phyloP scores from a whole-genome alignment of 106 monocot genomes.

The Alisma plantagoaquatica region DNA sequence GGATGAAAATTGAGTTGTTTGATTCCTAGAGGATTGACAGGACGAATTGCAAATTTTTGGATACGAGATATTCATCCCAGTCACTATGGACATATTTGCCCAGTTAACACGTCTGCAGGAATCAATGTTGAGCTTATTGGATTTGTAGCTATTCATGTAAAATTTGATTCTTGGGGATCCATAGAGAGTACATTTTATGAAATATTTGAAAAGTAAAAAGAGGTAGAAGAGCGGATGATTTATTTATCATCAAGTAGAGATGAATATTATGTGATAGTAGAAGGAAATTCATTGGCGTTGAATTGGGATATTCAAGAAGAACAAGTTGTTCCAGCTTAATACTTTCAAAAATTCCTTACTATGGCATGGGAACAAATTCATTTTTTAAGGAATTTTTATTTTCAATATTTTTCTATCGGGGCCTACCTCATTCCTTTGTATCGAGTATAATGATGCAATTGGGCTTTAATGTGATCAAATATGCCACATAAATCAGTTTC shows the following conservation, averaged over 20 bases:
- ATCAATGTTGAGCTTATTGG: too few species aligned
- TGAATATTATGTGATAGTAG: too few species aligned
- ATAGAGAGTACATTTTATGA: conserved; percentile 3
- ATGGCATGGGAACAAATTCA: conserved; percentile 7
- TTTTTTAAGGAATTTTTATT: not conserved
- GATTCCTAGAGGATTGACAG: conserved; percentile 14
- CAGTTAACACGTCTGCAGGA: too few species aligned
- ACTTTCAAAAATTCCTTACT: not conserved
- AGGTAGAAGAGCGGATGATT: conserved; percentile 1
- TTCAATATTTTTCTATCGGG: conserved; percentile 2
- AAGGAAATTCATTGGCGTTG: not conserved
- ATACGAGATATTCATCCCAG: conserved; percentile 15
- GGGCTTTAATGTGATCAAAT: conserved; percentile 12
- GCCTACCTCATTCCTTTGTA: conserved; percentile 9
- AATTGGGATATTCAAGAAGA: conserved; percentile 1
- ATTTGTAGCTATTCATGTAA: conserved; percentile 15
- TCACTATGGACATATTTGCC: too few species aligned
- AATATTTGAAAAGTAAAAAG: conserved; percentile 4
- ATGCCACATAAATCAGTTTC: conserved; percentile 4
- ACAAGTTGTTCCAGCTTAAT: not conserved
- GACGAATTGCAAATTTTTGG: conserved; percentile 4
- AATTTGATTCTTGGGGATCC: conserved; percentile 7
- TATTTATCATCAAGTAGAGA: too few species aligned
- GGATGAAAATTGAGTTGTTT: conserved; percentile 17
- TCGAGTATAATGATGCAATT: conserved; percentile 16